phyloP scores from a whole-genome alignment of 1,139 yeast genomes.

The Yamadazyma songkhlaensis region DNA sequence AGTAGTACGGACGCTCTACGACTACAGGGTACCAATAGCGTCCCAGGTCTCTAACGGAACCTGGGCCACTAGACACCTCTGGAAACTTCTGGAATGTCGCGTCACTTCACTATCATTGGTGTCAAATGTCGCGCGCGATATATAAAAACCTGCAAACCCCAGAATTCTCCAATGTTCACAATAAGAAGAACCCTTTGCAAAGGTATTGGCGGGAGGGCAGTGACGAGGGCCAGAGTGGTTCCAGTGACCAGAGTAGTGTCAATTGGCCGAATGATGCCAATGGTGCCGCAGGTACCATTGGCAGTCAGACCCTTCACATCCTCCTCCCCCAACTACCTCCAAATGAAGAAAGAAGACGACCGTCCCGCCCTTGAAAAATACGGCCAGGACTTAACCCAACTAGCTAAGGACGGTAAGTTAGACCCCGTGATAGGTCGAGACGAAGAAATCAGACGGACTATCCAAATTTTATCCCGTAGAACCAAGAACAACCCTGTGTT shows the following conservation, averaged over 20 bases:
- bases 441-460: constrained; percentile 88
- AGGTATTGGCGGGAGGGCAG: too few relatives aligned
- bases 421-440: constrained; percentile 98
- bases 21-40: too few relatives aligned
- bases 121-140: not conserved
- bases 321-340: constrained; percentile 12
- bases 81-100: not conserved
- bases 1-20: too few relatives aligned
- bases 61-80: not conserved
- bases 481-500: constrained; percentile 93
- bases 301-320: constrained; percentile 6
- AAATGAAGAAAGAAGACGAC: constrained; percentile 49
- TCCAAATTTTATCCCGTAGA: constrained; percentile 86
- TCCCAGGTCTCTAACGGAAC: too few relatives aligned
- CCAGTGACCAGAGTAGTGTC: too few relatives aligned
- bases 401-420: constrained; percentile 85
- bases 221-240: too few relatives aligned
- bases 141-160: too few relatives aligned
- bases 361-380: constrained; percentile 80
- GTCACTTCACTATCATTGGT: not conserved
- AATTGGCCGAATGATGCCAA: not conserved
- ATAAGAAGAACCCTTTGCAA: too few relatives aligned
- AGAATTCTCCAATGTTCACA: too few relatives aligned
- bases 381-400: constrained; percentile 83
- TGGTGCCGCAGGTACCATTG: too few relatives aligned